Conservation (phyloP, 2,329 filamentous ascomycete species). For the Penicillium occitanis region DNA sequence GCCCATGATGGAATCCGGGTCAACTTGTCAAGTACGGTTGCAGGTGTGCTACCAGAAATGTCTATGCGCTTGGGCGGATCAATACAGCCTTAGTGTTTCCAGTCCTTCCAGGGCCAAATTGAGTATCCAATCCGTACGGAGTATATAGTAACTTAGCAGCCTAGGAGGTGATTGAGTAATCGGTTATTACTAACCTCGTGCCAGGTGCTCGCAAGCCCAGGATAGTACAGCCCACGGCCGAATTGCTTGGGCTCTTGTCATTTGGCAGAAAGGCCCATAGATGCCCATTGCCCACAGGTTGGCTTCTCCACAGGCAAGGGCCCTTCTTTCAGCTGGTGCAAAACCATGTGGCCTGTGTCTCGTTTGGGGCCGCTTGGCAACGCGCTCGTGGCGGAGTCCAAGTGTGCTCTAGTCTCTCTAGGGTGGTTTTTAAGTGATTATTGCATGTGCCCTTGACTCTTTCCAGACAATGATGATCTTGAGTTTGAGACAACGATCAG, state of each 20-base stretch:
- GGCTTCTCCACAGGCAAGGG: slow-evolving; percentile 1
- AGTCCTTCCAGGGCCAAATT: slow-evolving; percentile 8
- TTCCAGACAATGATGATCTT: slow-evolving; percentile 12
- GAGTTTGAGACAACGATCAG: slow-evolving; percentile 15
- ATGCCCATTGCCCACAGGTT: background rate
- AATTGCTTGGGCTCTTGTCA: background rate
- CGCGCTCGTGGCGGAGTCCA: slow-evolving; percentile 15
- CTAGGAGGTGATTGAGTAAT: background rate
- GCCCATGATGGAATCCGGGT: slow-evolving; percentile 15
- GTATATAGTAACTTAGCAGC: slow-evolving; percentile 9
- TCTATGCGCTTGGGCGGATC: slow-evolving; percentile 9
- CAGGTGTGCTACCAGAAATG: slow-evolving; percentile 10
- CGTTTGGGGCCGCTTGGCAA: slow-evolving; percentile 18
- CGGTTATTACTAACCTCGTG: background rate
- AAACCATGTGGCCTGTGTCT: slow-evolving; percentile 18
- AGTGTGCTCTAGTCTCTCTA: background rate
- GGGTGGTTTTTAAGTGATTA: background rate
- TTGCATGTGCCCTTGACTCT: slow-evolving; percentile 1
- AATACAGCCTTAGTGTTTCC: slow-evolving; percentile 12
- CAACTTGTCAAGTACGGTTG: slow-evolving; percentile 4
- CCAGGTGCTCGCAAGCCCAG: slow-evolving; percentile 2
- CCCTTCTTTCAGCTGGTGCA: slow-evolving; percentile 16
- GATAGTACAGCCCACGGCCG: background rate
- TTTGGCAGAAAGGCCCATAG: too few species aligned
- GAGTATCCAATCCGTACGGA: background rate